Base-by-base conservation (phyloP, 1,284 basidiomycete genomes). In the Xanthoconium separans region DNA sequence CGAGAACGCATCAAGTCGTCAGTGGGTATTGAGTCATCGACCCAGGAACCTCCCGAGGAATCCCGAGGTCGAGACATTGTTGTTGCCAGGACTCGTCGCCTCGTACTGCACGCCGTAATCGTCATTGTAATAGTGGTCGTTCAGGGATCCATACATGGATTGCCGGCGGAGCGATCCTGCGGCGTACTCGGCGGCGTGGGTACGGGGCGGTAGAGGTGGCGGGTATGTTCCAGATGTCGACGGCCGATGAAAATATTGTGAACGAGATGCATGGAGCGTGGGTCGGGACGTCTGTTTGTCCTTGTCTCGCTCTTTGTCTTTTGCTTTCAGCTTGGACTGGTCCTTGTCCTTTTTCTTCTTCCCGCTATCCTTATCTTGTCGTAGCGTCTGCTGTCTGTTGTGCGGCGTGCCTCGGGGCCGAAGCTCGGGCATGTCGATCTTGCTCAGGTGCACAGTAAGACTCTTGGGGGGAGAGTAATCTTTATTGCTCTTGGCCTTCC, bases 341-440 rank as follows among this genome's bases (percentile, higher is more conserved):
- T 60, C 53, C 37, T 62, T 68, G 3, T 34, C 50, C 33, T 54
- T 61, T 46, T 59, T 61, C 56, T 60, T 67, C 20, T n/a, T n/a
- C n/a, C 44, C 57, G 4, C 29, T 42, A 43, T 58, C 62, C 2
- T 46, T 41, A 18, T 59, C 55, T 12, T 22, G 57, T 37, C 37
- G 43, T 6, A 22, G 12, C 39, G 15, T 42, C 12, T 40, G 50
- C 11, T 15, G 44, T 39, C 44, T 30, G n/a, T 48, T 39, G 2
- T 4, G 10, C 2, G 46, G 31, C 15, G 47, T 18, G 1, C 58
- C 39, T 44, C 65, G 79, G 2, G 89, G 89, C 57, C 80, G 78
- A 9, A 92, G 77, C 65, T 92, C 90, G 0, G 89, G 89, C 79
- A 93, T 89, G 27, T 84, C 77, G 46, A 92, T 90, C 75, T 92